Evolutionary conservation across 345 rosid genomes (phyloP), one percentile per base, ranked within the genome.

Genomic region (Cardamine chenopodiifolia): DNA sequence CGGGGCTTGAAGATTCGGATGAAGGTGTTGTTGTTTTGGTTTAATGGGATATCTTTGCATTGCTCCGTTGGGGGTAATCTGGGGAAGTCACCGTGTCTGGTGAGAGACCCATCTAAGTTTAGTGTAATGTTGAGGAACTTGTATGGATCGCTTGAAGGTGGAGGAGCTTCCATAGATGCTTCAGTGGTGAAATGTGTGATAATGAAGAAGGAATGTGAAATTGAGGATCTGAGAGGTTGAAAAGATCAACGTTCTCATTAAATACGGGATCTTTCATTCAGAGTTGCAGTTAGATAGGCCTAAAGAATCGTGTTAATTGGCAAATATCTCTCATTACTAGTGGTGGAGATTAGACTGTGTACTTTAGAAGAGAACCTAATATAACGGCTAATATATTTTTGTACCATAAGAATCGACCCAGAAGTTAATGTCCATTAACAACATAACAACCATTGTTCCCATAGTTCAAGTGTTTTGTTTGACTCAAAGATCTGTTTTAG

Each of bases 61-160:
- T 72, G 68, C 6, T 74, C 85, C 0, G 81, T 52, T 0, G 88
- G 72, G 8, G 91, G 79, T 4, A 79, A 68, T 1, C 75, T 40
- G 34, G 95, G 95, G 50, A 76, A 67, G 5, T 25, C 70, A 48
- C 62, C 26, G 68, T 54, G 71, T 70, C 98, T 85, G 22, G 84
- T 78, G 75, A 90, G 88, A 8, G 94, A 85, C 2, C 94, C 94
- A 49, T 88, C 96, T 14, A 87, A 82, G 75, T 85, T 92, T 13
- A 54, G 83, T 25, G 84, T 66, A 44, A 92, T 80, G 67, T 73
- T 78, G 62, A 90, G 90, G 66, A 85, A 72, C 58, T 83, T 62
- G 78, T 37, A 88, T 15, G 97, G 89, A 62, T 88, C 92, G 52
- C 79, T 74, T 53, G 66, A 58, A 11, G 64, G 12, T 68, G 73